Base-by-base conservation (phyloP, 1,284 basidiomycete species). In the Naganishia sp. region DNA sequence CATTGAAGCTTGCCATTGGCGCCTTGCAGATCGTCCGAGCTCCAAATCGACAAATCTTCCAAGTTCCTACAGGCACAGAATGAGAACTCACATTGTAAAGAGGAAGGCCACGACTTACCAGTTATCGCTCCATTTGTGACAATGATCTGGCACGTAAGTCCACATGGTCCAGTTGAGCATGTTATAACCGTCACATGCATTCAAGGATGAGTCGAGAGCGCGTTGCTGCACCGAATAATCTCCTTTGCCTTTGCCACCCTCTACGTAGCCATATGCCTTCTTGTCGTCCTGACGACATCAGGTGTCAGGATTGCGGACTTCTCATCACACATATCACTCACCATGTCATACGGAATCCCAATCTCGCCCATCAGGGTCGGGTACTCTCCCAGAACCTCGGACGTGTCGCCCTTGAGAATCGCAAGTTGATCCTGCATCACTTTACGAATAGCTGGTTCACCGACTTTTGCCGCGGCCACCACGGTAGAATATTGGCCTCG, bases 331-430 rank as follows among this genome's bases (percentile, higher is more conserved):
- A 6, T 28, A 46, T 9, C 6, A 69, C 74, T 71, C 46, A 77
- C 77, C 87, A 96, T 88, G 76, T 97, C 92, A 73, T 89, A 94
- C 0, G 95, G 95, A 6, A 88, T 90, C 9, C 95, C 95, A 60
- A 98, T 94, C 81, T 99, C 95, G 31, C 95, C 94, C 61, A 99
- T 91, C 71, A 98, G 82, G 0, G 90, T 95, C 0, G 95, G 95
- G 73, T 90, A 97, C n/a, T 83, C 72, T 15, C 86, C 87, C 21
- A 84, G 73, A 11, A 79, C 75, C 63, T 83, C 80, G 50, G 75
- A 73, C 1, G 90, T 83, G 55, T 87, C 86, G 4, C 65, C 65
- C 73, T 90, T 88, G 50, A 98, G 82, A 51, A 90, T 85, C 15
- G 84, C 88, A 6, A 99, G 84, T 77, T 98, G 95, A 67, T 90